These are phyloP conservation scores for Daldinia grandis DNA, from an alignment of 495 filamentous ascomycete species.

Conservation along the genomic window DNA sequence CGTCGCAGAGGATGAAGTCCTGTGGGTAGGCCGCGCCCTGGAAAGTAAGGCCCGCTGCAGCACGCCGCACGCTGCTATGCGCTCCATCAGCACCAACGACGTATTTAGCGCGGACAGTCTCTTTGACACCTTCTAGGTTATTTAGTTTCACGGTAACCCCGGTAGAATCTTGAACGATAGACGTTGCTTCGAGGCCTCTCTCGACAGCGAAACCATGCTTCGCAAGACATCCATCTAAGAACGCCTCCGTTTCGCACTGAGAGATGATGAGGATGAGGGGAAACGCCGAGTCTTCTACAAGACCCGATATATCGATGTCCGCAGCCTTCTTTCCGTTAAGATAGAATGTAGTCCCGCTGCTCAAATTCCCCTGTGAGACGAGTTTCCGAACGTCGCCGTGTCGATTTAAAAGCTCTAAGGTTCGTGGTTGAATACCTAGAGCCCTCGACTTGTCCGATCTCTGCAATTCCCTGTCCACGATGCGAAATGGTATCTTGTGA, in stretches of 20 bases:
- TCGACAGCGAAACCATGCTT: constrained; percentile 49
- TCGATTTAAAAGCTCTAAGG: constrained; percentile 47
- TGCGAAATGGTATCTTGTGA: constrained; percentile 39
- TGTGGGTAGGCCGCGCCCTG: constrained; percentile 54
- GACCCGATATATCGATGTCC: constrained; percentile 45
- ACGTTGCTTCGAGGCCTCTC: constrained; percentile 44
- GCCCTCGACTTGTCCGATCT: constrained; percentile 46
- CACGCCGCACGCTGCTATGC: constrained; percentile 52
- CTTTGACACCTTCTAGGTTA: constrained; percentile 29
- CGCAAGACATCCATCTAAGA: constrained; percentile 50
- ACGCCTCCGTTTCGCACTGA: constrained; percentile 53
- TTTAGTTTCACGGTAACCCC: constrained; percentile 47
- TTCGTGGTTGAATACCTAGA: constrained; percentile 46
- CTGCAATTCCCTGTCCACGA: constrained; percentile 38
- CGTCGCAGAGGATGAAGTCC: constrained; percentile 58
- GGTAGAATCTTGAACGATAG: constrained; percentile 46
- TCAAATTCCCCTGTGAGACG: constrained; percentile 31
- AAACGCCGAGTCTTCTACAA: constrained; percentile 49
- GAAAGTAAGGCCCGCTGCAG: constrained; percentile 48
- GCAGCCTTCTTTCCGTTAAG: constrained; percentile 39
- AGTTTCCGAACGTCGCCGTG: constrained; percentile 40
- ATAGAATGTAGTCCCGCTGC: constrained; percentile 35
- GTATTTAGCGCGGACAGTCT: constrained; percentile 49
- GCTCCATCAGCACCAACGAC: constrained; percentile 58
- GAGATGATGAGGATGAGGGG: constrained; percentile 50